Percentiles rank a stretch among this genome's conserved stretches.
phyloP scores from a whole-genome alignment of 257 asterid species.

The Solanum ahanhuiri region DNA sequence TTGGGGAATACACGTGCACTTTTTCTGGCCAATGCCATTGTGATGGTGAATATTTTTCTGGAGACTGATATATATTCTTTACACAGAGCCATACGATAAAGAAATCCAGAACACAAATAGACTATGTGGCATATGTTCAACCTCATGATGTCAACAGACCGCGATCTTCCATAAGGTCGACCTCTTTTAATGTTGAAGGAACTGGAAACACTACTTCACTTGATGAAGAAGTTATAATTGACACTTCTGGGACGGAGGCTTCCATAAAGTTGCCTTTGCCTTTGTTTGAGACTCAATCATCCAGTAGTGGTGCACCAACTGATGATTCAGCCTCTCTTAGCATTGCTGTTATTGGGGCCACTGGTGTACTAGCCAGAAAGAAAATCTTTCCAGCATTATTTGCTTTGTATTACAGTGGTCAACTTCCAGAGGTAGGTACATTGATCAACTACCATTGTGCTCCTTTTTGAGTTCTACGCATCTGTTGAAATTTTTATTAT shows the following conservation, averaged over 20 bases:
- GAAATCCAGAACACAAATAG: background rate
- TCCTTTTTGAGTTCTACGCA: background rate
- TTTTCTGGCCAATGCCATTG: background rate
- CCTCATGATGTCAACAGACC: background rate
- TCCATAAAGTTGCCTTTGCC: background rate
- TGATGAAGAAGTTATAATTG: slow-evolving; percentile 1
- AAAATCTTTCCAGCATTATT: slow-evolving; percentile 49
- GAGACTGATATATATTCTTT: background rate
- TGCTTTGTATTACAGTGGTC: slow-evolving; percentile 36
- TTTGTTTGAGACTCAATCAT: slow-evolving; percentile 3
- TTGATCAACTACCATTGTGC: background rate
- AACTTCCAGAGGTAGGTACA: slow-evolving; percentile 35
- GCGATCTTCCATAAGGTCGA: background rate
- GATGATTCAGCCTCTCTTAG: slow-evolving; percentile 24
- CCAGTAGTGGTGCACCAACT: background rate
- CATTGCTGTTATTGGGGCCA: slow-evolving; percentile 45
- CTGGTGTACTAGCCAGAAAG: slow-evolving; percentile 41
- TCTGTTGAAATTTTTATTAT: background rate
- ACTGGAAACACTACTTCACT: background rate
- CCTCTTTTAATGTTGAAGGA: background rate
- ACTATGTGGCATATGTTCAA: background rate
- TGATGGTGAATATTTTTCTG: background rate
- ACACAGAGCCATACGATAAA: background rate
- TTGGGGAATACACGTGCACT: background rate
- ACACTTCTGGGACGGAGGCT: background rate